Conservation (phyloP, 176 grass and related monocot genomes). For the Stipa capillata region DNA sequence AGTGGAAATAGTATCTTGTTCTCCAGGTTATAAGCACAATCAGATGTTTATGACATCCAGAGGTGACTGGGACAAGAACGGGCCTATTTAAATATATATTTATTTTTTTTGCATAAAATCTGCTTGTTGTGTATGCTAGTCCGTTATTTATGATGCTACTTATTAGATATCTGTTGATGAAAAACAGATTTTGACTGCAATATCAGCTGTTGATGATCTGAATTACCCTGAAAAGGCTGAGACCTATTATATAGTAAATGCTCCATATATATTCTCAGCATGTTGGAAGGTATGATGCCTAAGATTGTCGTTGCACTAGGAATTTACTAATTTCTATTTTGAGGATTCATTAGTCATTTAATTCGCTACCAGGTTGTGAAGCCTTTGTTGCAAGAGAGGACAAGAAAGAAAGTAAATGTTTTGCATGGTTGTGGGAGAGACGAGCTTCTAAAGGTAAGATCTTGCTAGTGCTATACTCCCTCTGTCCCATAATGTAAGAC, state of each 20-base stretch:
- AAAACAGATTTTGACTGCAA: conserved; percentile 67
- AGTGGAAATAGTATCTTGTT: background rate
- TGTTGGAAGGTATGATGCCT: conserved; percentile 75
- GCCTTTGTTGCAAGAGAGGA: conserved; percentile 90
- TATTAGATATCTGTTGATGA: background rate
- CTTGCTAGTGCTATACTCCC: background rate
- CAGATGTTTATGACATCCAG: background rate
- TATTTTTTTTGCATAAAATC: background rate
- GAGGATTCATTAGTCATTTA: background rate
- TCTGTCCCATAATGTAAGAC: too few relatives aligned
- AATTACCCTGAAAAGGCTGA: conserved; percentile 95
- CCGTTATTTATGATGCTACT: background rate
- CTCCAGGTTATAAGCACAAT: background rate
- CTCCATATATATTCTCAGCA: conserved; percentile 90
- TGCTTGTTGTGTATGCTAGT: background rate
- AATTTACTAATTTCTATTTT: background rate
- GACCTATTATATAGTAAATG: conserved; percentile 90
- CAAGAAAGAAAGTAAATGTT: conserved; percentile 81
- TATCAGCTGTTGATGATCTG: conserved; percentile 85
- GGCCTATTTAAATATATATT: background rate
- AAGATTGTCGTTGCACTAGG: background rate
- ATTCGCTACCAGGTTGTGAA: conserved; percentile 69
- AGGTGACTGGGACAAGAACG: background rate
- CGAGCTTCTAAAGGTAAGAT: conserved; percentile 77
- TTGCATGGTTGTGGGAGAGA: conserved; percentile 65